Base-by-base conservation (phyloP, 2,329 filamentous ascomycete genomes). In the Colletotrichum siamense region DNA sequence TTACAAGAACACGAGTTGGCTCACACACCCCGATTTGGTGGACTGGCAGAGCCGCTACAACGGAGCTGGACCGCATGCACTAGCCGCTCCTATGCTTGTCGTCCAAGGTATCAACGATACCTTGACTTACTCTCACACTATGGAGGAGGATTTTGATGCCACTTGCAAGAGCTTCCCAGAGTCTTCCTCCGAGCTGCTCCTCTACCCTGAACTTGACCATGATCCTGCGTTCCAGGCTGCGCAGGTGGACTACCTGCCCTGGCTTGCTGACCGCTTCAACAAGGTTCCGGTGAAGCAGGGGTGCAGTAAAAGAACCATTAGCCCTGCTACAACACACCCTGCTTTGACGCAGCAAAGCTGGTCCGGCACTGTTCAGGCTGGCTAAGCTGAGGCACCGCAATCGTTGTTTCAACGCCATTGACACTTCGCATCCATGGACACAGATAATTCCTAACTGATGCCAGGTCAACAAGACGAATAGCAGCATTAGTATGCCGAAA, bases 71-170 rank as follows among this genome's bases (percentile, higher is more conserved):
- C 71, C 79, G 1, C 76, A 79, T 30, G 52, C 69, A 0, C 74
- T 81, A 13, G 80, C 80, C 0, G 79, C 70, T 8, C 80, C 80
- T 0, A 63, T 81, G 44, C 73, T 81, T 10, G 79, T 81, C 4
- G 73, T 81, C 12, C 80, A 81, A 36, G 80, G 80, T 2, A 44
- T 59, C 2, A 69, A 69, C 4, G 79, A 80, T 39, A 62, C 71
- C 0, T 6, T 80, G 3, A 80, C 80, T 1, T 75, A 75, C 5
- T 39, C 63, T 2, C 34, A 67, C 9, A 69, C 52, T 1, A 62
- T 69, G 67, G 55, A 62, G 8, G 22, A 69, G 12, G 67, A 69
- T 5, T 32, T 69, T 2, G 67, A 69, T 22, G 32, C 34, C 10
- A 69, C 67, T 6, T 69, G 67, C 34, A 61, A 44, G 55, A 24